Evolutionary conservation across 139 green algal genomes (phyloP).

Genomic region (Chlorella ohadii): DNA sequence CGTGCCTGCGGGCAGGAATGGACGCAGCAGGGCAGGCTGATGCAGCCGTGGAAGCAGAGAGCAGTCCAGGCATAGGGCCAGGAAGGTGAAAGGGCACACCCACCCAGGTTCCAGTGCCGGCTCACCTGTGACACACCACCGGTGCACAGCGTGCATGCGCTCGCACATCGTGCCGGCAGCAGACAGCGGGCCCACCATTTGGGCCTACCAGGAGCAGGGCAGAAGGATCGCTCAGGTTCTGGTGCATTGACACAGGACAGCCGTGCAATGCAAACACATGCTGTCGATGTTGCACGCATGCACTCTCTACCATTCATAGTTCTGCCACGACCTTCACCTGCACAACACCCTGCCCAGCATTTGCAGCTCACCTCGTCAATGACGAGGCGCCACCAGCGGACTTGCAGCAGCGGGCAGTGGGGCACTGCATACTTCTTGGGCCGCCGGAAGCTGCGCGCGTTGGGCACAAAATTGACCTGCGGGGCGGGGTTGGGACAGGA

Average conservation of each 20-base stretch:
- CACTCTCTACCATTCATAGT: too few species aligned
- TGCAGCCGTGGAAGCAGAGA: background rate
- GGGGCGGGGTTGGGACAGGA: background rate
- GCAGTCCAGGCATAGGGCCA: too few species aligned
- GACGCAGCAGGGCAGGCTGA: background rate
- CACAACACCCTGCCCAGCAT: too few species aligned
- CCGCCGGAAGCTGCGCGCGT: conserved; percentile 46
- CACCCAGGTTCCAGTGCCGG: conserved; percentile 36
- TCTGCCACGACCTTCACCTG: too few species aligned
- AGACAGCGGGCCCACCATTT: conserved; percentile 62
- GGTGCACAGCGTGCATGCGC: conserved; percentile 52
- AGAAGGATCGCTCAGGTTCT: too few species aligned
- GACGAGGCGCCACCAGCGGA: conserved; percentile 72
- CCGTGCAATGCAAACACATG: too few species aligned
- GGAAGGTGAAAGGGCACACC: too few species aligned
- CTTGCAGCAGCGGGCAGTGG: conserved; percentile 59
- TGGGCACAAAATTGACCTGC: conserved; percentile 33
- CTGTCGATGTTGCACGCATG: too few species aligned
- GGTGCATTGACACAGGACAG: too few species aligned
- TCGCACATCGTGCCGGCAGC: conserved; percentile 55
- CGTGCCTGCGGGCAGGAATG: conserved; percentile 13
- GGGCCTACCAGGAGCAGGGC: conserved; percentile 35
- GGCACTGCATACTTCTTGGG: conserved; percentile 71
- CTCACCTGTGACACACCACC: conserved; percentile 79
- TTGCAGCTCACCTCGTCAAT: conserved; percentile 71